Evolutionary conservation across 2,329 filamentous ascomycete genomes (phyloP).

Genomic region (Cyclaneusma minus): DNA sequence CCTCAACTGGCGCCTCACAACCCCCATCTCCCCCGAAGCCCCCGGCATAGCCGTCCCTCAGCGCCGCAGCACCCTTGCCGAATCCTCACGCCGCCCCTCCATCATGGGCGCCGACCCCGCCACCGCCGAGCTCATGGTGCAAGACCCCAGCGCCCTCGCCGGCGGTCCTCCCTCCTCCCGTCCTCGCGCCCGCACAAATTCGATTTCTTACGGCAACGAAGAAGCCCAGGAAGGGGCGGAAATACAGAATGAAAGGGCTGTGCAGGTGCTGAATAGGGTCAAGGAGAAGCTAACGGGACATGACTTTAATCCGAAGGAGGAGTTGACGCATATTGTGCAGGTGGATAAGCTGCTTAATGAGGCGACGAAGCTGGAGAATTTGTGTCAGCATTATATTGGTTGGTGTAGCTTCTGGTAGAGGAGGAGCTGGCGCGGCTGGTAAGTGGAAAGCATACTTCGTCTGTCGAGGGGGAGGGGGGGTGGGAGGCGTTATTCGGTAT

Average conservation of each 20-base stretch:
- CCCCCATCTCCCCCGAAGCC: conserved; percentile 41
- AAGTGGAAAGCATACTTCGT: too few relatives aligned
- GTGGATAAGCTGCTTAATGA: conserved; percentile 91
- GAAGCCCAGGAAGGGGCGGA: conserved; percentile 31
- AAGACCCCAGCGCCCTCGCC: conserved; percentile 20
- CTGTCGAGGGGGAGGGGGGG: too few relatives aligned
- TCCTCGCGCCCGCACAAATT: conserved; percentile 43
- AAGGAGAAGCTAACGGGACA: conserved; percentile 90
- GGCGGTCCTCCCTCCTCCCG: conserved; percentile 32
- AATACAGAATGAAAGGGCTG: conserved; percentile 79
- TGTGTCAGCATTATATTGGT: conserved; percentile 97
- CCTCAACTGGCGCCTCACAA: conserved; percentile 83
- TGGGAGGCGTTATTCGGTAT: too few relatives aligned
- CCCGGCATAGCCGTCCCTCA: conserved; percentile 50
- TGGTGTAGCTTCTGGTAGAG: conserved; percentile 94
- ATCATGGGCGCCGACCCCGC: conserved; percentile 50
- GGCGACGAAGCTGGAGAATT: conserved; percentile 90
- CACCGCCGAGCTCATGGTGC: conserved; percentile 40
- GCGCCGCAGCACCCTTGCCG: conserved; percentile 35
- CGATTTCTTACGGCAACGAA: conserved; percentile 26
- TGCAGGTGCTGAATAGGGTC: conserved; percentile 83
- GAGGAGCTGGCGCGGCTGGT: too few relatives aligned
- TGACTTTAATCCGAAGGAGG: conserved; percentile 77
- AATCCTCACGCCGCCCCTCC: conserved; percentile 42
- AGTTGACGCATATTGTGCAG: conserved; percentile 72